Conservation (phyloP, 1,284 basidiomycete genomes). For the Fomitopsis schrenkii region DNA sequence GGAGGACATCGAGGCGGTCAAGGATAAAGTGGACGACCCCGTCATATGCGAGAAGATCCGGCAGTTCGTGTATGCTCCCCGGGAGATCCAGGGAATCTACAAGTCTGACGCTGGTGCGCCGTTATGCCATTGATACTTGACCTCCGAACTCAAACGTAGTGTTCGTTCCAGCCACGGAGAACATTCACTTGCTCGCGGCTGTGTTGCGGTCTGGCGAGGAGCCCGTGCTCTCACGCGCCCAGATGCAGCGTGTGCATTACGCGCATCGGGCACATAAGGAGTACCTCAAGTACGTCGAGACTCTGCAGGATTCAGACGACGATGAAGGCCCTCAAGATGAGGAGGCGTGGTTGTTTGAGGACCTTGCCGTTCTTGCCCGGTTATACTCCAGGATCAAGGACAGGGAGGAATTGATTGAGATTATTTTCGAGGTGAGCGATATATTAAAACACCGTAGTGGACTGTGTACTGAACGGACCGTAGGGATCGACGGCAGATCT, state of each 20-base stretch:
- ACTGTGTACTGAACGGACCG: neutral
- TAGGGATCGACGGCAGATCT: slow-evolving; percentile 94
- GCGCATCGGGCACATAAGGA: slow-evolving; percentile 74
- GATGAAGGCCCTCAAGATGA: slow-evolving; percentile 91
- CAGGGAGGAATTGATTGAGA: slow-evolving; percentile 87
- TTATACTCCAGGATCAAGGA: slow-evolving; percentile 81
- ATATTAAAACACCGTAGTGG: neutral
- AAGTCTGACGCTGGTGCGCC: slow-evolving; percentile 72
- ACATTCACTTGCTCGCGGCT: slow-evolving; percentile 76
- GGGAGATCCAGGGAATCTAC: slow-evolving; percentile 83
- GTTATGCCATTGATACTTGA: slow-evolving; percentile 5
- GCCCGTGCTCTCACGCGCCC: slow-evolving; percentile 68
- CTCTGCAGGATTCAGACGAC: slow-evolving; percentile 80
- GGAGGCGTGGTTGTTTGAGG: slow-evolving; percentile 94
- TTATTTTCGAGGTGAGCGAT: slow-evolving; percentile 85
- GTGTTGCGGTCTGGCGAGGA: slow-evolving; percentile 82
- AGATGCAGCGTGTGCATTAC: slow-evolving; percentile 75
- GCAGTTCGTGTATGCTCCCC: slow-evolving; percentile 82
- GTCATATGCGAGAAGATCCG: slow-evolving; percentile 86
- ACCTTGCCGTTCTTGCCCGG: slow-evolving; percentile 76
- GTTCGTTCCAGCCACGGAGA: slow-evolving; percentile 50
- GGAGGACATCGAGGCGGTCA: slow-evolving; percentile 84
- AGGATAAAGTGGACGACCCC: slow-evolving; percentile 86
- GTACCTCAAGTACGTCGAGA: slow-evolving; percentile 63
- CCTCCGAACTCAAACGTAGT: neutral